phyloP scores from a whole-genome alignment of 1,284 basidiomycete genomes.

The Trametes polyzona region DNA sequence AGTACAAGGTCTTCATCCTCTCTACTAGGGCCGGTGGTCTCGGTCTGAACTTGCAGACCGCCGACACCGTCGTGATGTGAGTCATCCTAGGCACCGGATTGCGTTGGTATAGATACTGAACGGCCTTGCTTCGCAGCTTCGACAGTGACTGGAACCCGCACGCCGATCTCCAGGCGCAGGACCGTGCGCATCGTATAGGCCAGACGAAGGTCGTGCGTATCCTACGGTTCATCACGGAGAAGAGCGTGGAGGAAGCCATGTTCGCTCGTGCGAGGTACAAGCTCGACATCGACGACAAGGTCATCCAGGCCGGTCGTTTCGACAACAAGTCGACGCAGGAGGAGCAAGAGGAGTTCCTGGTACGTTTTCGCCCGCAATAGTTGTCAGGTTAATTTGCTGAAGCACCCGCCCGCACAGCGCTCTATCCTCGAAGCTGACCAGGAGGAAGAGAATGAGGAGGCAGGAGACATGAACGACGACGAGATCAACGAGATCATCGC shows the following conservation, averaged over 20 bases:
- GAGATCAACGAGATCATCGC: constrained; percentile 96
- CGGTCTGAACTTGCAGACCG: constrained; percentile 97
- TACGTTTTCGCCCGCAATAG: constrained; percentile 43
- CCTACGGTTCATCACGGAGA: constrained; percentile 95
- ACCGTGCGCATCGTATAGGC: constrained; percentile 99
- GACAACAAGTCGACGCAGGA: constrained; percentile 99
- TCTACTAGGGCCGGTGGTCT: constrained; percentile 98
- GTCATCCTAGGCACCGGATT: constrained; percentile 43
- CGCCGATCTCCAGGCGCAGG: constrained; percentile 98
- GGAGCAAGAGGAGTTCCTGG: constrained; percentile 95
- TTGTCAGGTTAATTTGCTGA: no score
- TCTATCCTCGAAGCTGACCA: constrained; percentile 89
- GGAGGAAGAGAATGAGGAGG: constrained; percentile 92
- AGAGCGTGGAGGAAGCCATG: constrained; percentile 98
- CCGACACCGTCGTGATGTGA: constrained; percentile 98
- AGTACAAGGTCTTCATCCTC: constrained; percentile 93
- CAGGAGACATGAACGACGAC: constrained; percentile 95
- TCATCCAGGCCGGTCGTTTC: constrained; percentile 98
- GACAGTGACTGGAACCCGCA: constrained; percentile 97
- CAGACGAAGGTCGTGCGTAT: constrained; percentile 99
- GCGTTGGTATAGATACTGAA: neutral
- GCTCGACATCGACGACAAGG: constrained; percentile 99
- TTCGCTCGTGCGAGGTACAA: constrained; percentile 94
- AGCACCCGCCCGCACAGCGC: constrained; percentile 47
- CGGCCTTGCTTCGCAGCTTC: constrained; percentile 54